A percentile compares a stretch with the other conserved stretches of the same genome.
phyloP scores from a whole-genome alignment of 257 asterid genomes.

The Plectranthus barbatus region DNA sequence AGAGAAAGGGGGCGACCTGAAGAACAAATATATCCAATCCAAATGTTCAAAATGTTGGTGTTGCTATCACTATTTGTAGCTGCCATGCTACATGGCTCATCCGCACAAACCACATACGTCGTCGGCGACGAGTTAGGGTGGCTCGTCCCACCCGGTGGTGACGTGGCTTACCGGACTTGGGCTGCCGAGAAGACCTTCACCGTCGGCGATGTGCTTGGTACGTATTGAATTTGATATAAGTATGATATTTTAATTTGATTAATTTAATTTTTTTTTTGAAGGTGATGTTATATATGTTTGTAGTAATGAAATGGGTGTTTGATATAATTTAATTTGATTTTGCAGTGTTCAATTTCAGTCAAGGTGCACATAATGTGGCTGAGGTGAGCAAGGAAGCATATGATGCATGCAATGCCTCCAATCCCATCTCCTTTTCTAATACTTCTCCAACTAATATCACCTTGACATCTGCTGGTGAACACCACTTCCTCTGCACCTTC shows the following conservation, averaged over 20 bases:
- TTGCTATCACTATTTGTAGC: constrained; percentile 27
- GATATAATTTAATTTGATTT: background rate
- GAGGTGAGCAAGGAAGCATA: constrained; percentile 38
- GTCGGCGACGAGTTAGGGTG: constrained; percentile 68
- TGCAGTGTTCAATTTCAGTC: constrained; percentile 62
- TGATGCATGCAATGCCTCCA: constrained; percentile 40
- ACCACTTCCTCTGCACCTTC: constrained; percentile 48
- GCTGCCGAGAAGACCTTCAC: constrained; percentile 35
- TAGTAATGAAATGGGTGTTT: too few relatives aligned
- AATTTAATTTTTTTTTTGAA: too few relatives aligned
- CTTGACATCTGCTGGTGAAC: constrained; percentile 41
- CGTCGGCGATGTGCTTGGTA: constrained; percentile 59
- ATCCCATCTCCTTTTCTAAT: constrained; percentile 30
- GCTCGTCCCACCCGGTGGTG: constrained; percentile 54
- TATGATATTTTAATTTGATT: background rate
- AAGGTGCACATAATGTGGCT: constrained; percentile 40
- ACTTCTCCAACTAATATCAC: constrained; percentile 47
- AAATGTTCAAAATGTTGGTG: constrained; percentile 29
- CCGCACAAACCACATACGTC: constrained; percentile 54
- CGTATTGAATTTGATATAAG: background rate
- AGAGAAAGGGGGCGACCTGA: constrained; percentile 32
- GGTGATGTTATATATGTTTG: too few relatives aligned
- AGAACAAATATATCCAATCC: constrained; percentile 29
- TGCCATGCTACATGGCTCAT: constrained; percentile 26
- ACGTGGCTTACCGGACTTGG: constrained; percentile 49